Conservation (phyloP, 2,329 filamentous ascomycete species). For the Botrytis pseudocinerea region DNA sequence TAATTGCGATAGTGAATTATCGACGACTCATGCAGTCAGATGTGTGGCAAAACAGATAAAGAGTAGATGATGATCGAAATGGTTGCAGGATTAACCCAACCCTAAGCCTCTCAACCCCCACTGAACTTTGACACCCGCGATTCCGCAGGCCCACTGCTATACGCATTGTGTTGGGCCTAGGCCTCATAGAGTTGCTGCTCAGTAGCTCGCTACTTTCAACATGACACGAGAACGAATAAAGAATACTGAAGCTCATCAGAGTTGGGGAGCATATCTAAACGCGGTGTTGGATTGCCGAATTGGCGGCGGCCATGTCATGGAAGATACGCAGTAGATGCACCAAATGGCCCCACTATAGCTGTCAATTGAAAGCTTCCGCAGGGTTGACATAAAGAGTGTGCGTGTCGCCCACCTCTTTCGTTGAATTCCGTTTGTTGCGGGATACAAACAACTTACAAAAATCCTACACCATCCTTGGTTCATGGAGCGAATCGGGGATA, state of each 20-base stretch:
- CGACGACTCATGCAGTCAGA: constrained; percentile 12
- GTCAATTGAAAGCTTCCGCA: background rate
- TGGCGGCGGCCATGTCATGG: constrained; percentile 2
- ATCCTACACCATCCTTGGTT: background rate
- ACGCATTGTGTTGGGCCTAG: background rate
- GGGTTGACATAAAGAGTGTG: background rate
- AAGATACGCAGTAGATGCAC: constrained; percentile 2
- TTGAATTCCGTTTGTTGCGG: background rate
- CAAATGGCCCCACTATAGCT: background rate
- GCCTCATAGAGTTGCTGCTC: background rate
- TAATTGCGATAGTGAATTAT: constrained; percentile 18
- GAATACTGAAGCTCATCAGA: background rate
- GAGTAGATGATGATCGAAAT: background rate
- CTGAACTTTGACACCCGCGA: background rate
- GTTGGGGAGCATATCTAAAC: background rate
- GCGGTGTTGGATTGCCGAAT: background rate
- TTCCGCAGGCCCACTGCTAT: background rate
- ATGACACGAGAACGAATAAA: background rate
- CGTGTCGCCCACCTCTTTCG: constrained; percentile 7
- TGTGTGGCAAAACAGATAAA: constrained; percentile 10
- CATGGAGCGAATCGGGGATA: background rate
- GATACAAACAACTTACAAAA: background rate
- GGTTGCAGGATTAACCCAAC: constrained; percentile 4
- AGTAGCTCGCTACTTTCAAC: background rate
- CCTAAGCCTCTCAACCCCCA: background rate